Conservation (phyloP, 768 basidiomycete species). For the Suillus variegatus region DNA sequence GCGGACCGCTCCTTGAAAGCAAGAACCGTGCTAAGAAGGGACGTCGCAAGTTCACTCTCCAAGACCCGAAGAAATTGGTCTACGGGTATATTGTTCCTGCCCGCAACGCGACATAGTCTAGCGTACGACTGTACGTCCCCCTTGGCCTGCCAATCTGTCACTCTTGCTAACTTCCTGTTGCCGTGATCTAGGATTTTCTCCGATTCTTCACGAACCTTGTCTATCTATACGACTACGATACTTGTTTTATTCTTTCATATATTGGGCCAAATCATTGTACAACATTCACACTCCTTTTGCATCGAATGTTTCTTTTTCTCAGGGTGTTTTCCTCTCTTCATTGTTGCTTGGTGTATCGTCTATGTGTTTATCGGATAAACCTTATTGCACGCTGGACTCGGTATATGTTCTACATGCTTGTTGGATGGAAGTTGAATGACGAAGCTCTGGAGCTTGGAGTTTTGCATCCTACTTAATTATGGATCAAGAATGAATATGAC, state of each 20-base stretch:
- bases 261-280: not conserved
- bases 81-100: conserved; percentile 1
- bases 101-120: not conserved
- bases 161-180: not conserved
- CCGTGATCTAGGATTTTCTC: not conserved
- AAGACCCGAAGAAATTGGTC: not conserved
- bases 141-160: not conserved
- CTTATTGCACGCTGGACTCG: not conserved
- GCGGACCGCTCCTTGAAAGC: not conserved
- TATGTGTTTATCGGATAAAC: not conserved
- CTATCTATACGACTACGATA: not conserved
- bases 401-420: not conserved
- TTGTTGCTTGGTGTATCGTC: not conserved
- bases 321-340: not conserved
- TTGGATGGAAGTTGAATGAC: not conserved
- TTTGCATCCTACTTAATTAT: too few relatives aligned
- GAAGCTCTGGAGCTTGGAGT: not conserved
- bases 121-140: not conserved
- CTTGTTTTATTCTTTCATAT: not conserved
- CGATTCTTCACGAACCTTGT: not conserved
- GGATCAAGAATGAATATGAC: not conserved
- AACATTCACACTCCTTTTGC: not conserved
- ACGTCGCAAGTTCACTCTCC: not conserved
- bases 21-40: not conserved
- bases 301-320: not conserved